Percentiles rank a stretch among this genome's conserved stretches.
phyloP scores from a whole-genome alignment of 352 stramenopile species.

The Peronospora destructor region DNA sequence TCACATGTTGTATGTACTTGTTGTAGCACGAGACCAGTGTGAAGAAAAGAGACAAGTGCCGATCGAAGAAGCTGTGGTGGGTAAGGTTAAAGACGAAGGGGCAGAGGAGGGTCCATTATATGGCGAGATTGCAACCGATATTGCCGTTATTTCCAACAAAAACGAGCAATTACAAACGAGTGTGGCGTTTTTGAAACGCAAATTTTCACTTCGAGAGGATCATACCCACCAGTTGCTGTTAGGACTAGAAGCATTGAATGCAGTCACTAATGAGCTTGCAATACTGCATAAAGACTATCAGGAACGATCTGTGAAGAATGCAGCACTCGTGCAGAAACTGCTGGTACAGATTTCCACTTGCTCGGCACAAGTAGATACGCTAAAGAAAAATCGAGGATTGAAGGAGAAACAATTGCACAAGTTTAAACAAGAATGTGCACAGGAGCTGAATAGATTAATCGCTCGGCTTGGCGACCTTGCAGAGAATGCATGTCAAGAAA shows the following conservation, averaged over 20 bases:
- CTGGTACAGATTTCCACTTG: conserved; percentile 47
- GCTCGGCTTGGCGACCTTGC: conserved; percentile 35
- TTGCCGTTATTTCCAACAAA: conserved; percentile 27
- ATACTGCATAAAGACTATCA: conserved; percentile 43
- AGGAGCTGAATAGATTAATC: conserved; percentile 41
- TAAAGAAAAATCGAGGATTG: conserved; percentile 29
- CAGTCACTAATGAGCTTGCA: conserved; percentile 35
- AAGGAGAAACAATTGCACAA: conserved; percentile 35
- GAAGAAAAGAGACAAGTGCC: conserved; percentile 13
- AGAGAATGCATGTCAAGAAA: conserved; percentile 12
- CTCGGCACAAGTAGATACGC: conserved; percentile 38
- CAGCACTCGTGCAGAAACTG: conserved; percentile 42
- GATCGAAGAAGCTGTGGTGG: background rate
- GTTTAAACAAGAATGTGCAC: conserved; percentile 37
- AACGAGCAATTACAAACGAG: conserved; percentile 38
- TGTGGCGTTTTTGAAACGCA: conserved; percentile 35
- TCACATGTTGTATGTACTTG: background rate
- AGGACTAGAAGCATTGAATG: conserved; percentile 30
- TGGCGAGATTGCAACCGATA: conserved; percentile 14
- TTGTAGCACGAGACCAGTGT: background rate
- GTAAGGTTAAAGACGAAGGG: conserved; percentile 10
- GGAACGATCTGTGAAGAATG: conserved; percentile 38
- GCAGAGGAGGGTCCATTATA: background rate
- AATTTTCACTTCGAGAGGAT: conserved; percentile 28
- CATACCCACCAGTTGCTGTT: conserved; percentile 35